phyloP scores from a whole-genome alignment of 331 rosid genomes.

The Malus hybrid region DNA sequence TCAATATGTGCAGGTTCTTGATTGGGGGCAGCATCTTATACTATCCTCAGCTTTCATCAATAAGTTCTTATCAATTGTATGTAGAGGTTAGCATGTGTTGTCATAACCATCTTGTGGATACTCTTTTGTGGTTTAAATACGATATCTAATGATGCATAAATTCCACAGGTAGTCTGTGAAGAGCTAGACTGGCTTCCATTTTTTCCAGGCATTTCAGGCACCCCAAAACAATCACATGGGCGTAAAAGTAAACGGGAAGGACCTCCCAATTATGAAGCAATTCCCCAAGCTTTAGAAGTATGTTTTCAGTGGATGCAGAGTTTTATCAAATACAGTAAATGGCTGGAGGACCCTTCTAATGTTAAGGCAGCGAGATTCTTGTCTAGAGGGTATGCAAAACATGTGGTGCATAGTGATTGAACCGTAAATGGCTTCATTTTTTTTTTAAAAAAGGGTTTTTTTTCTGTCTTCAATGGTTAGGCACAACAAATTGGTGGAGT shows the following conservation, averaged over 20 bases:
- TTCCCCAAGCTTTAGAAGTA: slow-evolving; percentile 62
- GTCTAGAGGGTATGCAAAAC: slow-evolving; percentile 73
- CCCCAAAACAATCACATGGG: slow-evolving; percentile 45
- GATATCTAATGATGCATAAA: slow-evolving; percentile 18
- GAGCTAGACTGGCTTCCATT: slow-evolving; percentile 98
- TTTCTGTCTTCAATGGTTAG: slow-evolving; percentile 29
- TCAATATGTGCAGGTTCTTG: slow-evolving; percentile 58
- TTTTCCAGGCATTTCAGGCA: slow-evolving; percentile 60
- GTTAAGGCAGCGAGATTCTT: slow-evolving; percentile 88
- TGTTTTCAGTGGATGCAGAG: slow-evolving; percentile 95
- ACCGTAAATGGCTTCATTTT: slow-evolving; percentile 16
- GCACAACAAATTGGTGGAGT: slow-evolving; percentile 67
- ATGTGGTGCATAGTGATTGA: slow-evolving; percentile 9
- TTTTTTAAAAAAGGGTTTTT: background rate
- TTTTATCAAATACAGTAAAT: slow-evolving; percentile 83
- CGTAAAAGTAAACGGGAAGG: slow-evolving; percentile 63
- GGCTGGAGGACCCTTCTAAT: slow-evolving; percentile 85
- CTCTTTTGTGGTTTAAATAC: slow-evolving; percentile 17
- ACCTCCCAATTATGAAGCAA: slow-evolving; percentile 79
- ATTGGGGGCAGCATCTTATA: slow-evolving; percentile 91
- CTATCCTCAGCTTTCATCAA: slow-evolving; percentile 96
- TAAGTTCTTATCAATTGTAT: slow-evolving; percentile 86
- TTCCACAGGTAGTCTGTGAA: slow-evolving; percentile 88
- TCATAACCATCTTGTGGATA: slow-evolving; percentile 2
- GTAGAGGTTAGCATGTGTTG: slow-evolving; percentile 74